Evolutionary conservation across 108 stramenopile species (phyloP).

Genomic region (Nitzschia sp.): DNA sequence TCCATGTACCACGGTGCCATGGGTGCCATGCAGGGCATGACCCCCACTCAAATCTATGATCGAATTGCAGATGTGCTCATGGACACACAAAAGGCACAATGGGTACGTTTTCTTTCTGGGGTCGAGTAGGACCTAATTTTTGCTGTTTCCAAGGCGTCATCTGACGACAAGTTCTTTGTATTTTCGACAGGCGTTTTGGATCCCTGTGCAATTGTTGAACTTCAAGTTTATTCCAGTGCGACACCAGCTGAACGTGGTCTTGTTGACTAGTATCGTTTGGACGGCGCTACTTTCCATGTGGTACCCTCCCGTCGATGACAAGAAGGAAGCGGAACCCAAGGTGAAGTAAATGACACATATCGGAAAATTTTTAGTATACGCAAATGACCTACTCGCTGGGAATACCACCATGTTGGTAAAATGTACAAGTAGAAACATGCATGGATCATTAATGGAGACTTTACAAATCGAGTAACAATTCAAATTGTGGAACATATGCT

Average conservation of each 20-base stretch:
- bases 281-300: constrained; percentile 77
- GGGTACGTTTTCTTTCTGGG: no score
- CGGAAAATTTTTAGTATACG: no score
- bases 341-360: no score
- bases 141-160: not conserved
- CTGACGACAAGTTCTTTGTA: no score
- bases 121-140: no score
- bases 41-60: constrained; percentile 46
- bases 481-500: no score
- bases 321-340: constrained; percentile 18
- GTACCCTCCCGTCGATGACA: constrained; percentile 65
- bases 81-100: constrained; percentile 63
- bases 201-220: constrained; percentile 72
- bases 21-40: constrained; percentile 78
- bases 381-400: no score
- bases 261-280: constrained; percentile 77
- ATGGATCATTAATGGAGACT: no score
- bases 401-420: no score
- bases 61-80: constrained; percentile 66
- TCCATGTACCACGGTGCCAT: constrained; percentile 77
- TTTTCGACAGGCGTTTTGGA: constrained; percentile 62
- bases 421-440: no score
- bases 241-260: constrained; percentile 82
- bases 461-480: no score
- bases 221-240: constrained; percentile 76